Base-by-base conservation (phyloP, 305 asterid genomes). In the Solanum aculeatissimum region DNA sequence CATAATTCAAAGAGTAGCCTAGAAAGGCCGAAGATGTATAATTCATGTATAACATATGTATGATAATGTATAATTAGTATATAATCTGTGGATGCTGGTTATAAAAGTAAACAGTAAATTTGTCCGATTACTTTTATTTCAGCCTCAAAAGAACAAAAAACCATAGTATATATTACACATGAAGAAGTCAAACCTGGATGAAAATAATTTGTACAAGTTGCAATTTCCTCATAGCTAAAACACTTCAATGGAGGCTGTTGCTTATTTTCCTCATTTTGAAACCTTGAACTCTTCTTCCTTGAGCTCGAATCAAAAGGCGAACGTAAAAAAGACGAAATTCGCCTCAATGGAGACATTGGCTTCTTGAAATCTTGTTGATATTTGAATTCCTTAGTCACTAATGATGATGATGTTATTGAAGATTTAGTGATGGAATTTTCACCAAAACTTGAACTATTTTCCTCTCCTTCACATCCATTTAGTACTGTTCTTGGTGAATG, bases 401-500 rank as follows among this genome's bases (percentile, higher is more conserved):
- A 4, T 53, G 85, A 8, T 53, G 93, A 10, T 53, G 85, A 69
- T 38, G 6, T 18, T 69, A 19, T 8, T 53, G 93, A 87, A 74
- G 90, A 87, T 40, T 58, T 43, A 38, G 83, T 60, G 35, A 82
- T 84, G 78, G 87, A 69, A 45, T 88, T 86, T 80, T 90, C 93
- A 10, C 82, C 91, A 58, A 90, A 90, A 81, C 89, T 92, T 38
- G 91, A 88, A 74, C 88, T 84, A 45, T 90, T 90, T 79, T 91
- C 95, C 19, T 86, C 94, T 60, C 87, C 88, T 86, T 93, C 93
- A 25, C 86, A 88, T 0, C 86, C 85, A 51, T 87, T 90, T 18
- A 92, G 88, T 75, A 92, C 97, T n/a, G 93, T 89, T 42, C 85
- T 91, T 60, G 98, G 98, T 2, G 98, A 95, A 49, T 42, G 47